Percentiles rank a stretch among this genome's conserved stretches.
Evolutionary conservation across 129 eudicot species (phyloP).

Genomic region (Centaurea solstitialis): DNA sequence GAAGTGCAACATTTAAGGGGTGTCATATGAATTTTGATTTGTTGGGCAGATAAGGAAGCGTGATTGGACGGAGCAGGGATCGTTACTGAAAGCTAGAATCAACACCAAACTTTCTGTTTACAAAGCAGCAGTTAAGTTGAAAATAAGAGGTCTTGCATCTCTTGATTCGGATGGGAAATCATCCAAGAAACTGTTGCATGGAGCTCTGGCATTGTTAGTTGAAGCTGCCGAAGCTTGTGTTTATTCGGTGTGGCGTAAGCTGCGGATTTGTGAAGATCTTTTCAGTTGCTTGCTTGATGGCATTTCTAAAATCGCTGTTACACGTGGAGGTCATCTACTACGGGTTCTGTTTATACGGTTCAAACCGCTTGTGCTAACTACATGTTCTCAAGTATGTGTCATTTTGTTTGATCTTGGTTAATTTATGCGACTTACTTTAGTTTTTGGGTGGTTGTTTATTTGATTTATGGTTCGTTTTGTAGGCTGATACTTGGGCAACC

Average conservation of each 20-base stretch:
- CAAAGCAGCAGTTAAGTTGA: slow-evolving; percentile 68
- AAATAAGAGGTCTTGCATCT: slow-evolving; percentile 54
- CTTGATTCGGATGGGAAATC: slow-evolving; percentile 82
- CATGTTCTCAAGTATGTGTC: slow-evolving; percentile 78
- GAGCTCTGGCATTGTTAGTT: slow-evolving; percentile 73
- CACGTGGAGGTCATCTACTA: slow-evolving; percentile 84
- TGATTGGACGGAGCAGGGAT: slow-evolving; percentile 87
- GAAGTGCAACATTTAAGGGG: slow-evolving; percentile 1
- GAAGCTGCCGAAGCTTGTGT: slow-evolving; percentile 94
- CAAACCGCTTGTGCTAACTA: slow-evolving; percentile 78
- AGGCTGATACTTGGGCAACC: slow-evolving; percentile 86
- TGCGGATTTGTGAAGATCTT: slow-evolving; percentile 92
- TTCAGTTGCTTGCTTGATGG: slow-evolving; percentile 83
- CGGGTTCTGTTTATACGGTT: slow-evolving; percentile 87
- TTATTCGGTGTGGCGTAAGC: slow-evolving; percentile 83
- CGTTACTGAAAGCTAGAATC: slow-evolving; percentile 65
- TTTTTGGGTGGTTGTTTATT: background rate
- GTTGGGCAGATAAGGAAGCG: slow-evolving; percentile 86
- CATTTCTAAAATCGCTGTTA: slow-evolving; percentile 75
- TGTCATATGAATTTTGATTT: slow-evolving; percentile 28
- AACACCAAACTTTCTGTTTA: slow-evolving; percentile 78
- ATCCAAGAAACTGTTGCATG: slow-evolving; percentile 70
- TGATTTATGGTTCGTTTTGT: slow-evolving; percentile 9
- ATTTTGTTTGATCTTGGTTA: slow-evolving; percentile 17
- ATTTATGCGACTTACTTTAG: background rate